Conservation (phyloP, 2,329 filamentous ascomycete genomes). For the Thielaviopsis euricoi region DNA sequence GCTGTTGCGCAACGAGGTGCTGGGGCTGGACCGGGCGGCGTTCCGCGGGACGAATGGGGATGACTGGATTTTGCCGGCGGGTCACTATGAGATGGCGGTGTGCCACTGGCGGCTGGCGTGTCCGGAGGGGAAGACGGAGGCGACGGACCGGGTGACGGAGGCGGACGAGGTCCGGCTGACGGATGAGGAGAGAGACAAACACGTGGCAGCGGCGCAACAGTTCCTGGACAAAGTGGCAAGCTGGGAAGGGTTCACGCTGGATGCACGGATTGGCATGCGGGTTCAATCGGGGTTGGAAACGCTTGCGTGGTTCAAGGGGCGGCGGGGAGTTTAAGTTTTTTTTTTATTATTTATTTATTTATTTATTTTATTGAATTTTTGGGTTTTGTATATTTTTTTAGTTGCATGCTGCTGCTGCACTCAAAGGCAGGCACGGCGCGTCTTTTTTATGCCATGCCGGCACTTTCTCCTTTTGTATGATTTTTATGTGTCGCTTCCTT, state of each 20-base stretch:
- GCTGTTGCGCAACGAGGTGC: slow-evolving; percentile 45
- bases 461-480: no score
- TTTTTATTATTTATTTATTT: no score
- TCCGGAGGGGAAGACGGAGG: slow-evolving; percentile 15
- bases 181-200: no score
- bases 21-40: slow-evolving; percentile 30
- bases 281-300: slow-evolving; percentile 54
- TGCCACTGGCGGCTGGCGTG: slow-evolving; percentile 58
- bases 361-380: no score
- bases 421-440: no score
- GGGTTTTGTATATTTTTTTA: background rate
- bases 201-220: slow-evolving; percentile 43
- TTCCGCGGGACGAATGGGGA: slow-evolving; percentile 48
- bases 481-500: no score
- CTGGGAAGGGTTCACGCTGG: slow-evolving; percentile 58
- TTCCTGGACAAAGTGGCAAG: slow-evolving; percentile 50
- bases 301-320: slow-evolving; percentile 35
- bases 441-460: no score
- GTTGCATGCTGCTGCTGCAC: no score
- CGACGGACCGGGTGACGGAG: slow-evolving; percentile 13
- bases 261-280: slow-evolving; percentile 58
- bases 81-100: slow-evolving; percentile 74
- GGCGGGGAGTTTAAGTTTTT: slow-evolving; percentile 17
- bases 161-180: slow-evolving; percentile 24
- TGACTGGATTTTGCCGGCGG: slow-evolving; percentile 56